Percentiles rank a stretch among this genome's conserved stretches.
phyloP scores from a whole-genome alignment of 257 asterid genomes.

The Rubia yunnanensis region DNA sequence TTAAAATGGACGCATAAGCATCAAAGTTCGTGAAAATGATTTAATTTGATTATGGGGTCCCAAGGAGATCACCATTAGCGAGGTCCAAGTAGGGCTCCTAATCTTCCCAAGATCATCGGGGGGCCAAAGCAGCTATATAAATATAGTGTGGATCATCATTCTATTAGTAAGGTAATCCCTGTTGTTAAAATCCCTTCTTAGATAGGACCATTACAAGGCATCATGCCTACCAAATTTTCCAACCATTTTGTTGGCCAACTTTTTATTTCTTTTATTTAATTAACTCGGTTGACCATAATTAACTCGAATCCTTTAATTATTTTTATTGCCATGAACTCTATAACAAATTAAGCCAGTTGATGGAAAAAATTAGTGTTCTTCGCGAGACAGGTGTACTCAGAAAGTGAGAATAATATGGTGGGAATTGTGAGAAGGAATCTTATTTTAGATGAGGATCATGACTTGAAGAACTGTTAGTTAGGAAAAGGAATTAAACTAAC shows the following conservation, averaged over 20 bases:
- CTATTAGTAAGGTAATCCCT: slow-evolving; percentile 21
- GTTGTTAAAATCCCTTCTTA: slow-evolving; percentile 25
- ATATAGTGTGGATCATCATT: slow-evolving; percentile 28
- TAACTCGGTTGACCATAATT: background rate
- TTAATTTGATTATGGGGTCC: slow-evolving; percentile 32
- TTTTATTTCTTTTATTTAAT: background rate
- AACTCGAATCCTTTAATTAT: background rate
- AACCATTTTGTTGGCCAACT: background rate
- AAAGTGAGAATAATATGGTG: background rate
- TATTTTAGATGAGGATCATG: background rate
- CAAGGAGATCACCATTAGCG: slow-evolving; percentile 29
- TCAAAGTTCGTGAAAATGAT: slow-evolving; percentile 42
- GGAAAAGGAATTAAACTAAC: too few species aligned
- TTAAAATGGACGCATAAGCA: slow-evolving; percentile 22
- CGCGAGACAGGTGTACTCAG: background rate
- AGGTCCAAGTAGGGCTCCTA: slow-evolving; percentile 22
- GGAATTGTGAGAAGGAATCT: background rate
- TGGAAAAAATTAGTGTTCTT: background rate
- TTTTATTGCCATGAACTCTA: background rate
- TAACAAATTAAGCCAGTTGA: background rate
- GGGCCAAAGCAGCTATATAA: background rate
- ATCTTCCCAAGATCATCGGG: slow-evolving; percentile 24
- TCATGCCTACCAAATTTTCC: background rate
- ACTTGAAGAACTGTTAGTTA: too few species aligned
- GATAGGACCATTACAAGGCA: slow-evolving; percentile 29